These are phyloP conservation scores for Veloboletus limbatus DNA, from an alignment of 1,284 basidiomycete species.

Conservation along the genomic window DNA sequence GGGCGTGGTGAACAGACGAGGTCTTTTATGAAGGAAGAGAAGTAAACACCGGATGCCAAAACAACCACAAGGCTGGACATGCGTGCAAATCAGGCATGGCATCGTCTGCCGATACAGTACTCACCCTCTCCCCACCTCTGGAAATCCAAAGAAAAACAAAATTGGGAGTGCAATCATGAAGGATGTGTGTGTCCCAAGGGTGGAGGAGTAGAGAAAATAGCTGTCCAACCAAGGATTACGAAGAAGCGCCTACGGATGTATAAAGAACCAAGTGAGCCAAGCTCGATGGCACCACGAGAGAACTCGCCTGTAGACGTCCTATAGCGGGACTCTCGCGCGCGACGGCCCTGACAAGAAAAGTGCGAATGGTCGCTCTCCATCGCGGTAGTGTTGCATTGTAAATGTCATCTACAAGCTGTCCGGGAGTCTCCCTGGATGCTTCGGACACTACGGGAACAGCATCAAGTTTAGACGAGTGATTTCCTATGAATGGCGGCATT, in stretches of 20 bases:
- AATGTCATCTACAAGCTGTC: conserved; percentile 23
- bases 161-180: conserved; percentile 89
- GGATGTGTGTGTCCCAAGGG: conserved; percentile 91
- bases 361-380: conserved; percentile 69
- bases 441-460: background rate
- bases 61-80: conserved; percentile 65
- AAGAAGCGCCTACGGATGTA: conserved; percentile 44
- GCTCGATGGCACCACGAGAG: background rate
- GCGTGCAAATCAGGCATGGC: background rate
- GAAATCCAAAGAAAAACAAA: conserved; percentile 85
- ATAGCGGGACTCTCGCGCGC: conserved; percentile 65
- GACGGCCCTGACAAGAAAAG: conserved; percentile 57
- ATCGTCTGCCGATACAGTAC: conserved; percentile 24
- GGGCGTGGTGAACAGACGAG: conserved; percentile 89
- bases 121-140: conserved; percentile 71
- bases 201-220: conserved; percentile 90
- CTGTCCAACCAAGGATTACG: conserved; percentile 74
- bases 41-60: conserved; percentile 80
- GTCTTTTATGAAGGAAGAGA: conserved; percentile 85
- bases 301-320: conserved; percentile 65
- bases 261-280: conserved; percentile 4
- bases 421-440: conserved; percentile 9
- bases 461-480: conserved; percentile 2
- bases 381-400: conserved; percentile 26
- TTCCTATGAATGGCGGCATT: conserved; percentile 6